These are phyloP conservation scores for Parathielavia hyrcaniae DNA, from an alignment of 495 filamentous ascomycete species.

Conservation along the genomic window DNA sequence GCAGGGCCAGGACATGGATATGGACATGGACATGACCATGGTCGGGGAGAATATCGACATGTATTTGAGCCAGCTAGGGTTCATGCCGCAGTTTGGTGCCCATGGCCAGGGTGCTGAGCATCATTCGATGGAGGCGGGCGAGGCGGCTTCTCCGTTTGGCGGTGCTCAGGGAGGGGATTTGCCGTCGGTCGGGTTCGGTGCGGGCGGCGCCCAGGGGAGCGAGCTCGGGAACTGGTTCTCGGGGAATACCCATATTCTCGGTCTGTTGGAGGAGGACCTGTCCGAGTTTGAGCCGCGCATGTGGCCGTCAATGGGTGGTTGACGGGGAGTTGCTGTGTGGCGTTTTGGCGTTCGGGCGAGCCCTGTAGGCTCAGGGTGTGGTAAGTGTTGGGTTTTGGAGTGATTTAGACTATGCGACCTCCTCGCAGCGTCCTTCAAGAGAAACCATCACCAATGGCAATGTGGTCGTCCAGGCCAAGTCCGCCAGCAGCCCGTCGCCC, in stretches of 20 bases:
- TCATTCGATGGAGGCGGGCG: not conserved
- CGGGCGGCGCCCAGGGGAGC: conserved; percentile 31
- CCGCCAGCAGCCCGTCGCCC: not conserved
- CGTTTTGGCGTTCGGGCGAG: not conserved
- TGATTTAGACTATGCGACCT: too few relatives aligned
- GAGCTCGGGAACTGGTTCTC: conserved; percentile 64
- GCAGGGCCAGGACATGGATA: conserved; percentile 26
- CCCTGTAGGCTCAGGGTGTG: not conserved
- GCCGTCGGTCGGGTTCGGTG: conserved; percentile 17
- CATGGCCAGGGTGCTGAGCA: not conserved
- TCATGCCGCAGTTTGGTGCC: conserved; percentile 44
- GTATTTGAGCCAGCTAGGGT: conserved; percentile 57
- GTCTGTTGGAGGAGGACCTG: conserved; percentile 55
- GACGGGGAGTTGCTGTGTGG: not conserved
- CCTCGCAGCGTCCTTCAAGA: too few relatives aligned
- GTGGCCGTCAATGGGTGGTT: conserved; percentile 23
- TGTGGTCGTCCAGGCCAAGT: not conserved
- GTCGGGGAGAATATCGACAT: conserved; percentile 58
- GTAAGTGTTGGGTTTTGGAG: not conserved
- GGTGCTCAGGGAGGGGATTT: not conserved
- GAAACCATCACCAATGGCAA: too few relatives aligned
- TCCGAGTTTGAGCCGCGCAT: conserved; percentile 40
- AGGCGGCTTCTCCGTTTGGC: conserved; percentile 13
- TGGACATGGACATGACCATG: conserved; percentile 41
- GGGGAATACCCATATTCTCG: conserved; percentile 59